A percentile compares a stretch with the other conserved stretches of the same genome.
These are phyloP conservation scores for Thelonectria discophora DNA, from an alignment of 2,329 filamentous ascomycete species.

Conservation along the genomic window DNA sequence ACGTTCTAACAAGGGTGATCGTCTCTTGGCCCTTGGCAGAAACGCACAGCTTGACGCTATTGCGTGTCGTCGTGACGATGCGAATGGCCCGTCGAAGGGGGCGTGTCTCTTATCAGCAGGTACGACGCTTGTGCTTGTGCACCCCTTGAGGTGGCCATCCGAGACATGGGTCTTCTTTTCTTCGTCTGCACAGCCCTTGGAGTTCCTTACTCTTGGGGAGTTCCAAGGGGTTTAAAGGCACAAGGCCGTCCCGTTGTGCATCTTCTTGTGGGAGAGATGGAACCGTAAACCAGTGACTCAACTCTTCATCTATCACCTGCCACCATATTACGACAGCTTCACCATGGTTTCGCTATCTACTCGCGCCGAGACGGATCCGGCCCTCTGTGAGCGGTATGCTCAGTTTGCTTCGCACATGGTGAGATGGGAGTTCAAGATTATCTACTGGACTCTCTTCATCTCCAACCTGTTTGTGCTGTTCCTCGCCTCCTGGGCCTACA, in stretches of 20 bases:
- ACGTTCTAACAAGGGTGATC: constrained; percentile 34
- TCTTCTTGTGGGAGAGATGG: neutral
- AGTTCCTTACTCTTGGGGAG: neutral
- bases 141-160: constrained; percentile 14
- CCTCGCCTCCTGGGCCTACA: constrained; percentile 48
- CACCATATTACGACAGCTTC: neutral
- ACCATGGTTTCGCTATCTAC: constrained; percentile 34
- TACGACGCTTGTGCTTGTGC: constrained; percentile 24
- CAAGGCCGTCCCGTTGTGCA: constrained; percentile 11
- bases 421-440: constrained; percentile 53
- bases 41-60: constrained; percentile 33
- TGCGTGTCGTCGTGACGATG: constrained; percentile 38
- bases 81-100: neutral
- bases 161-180: constrained; percentile 15
- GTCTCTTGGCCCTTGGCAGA: constrained; percentile 35
- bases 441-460: constrained; percentile 59
- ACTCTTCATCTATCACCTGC: neutral
- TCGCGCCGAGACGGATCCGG: constrained; percentile 30
- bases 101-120: constrained; percentile 18
- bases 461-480: constrained; percentile 56
- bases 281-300: constrained; percentile 7
- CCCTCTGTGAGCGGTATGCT: constrained; percentile 53
- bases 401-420: constrained; percentile 55
- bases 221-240: constrained; percentile 16
- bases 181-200: constrained; percentile 18